Conservation (phyloP, 1,284 basidiomycete genomes). For the Vanrija humicola region DNA sequence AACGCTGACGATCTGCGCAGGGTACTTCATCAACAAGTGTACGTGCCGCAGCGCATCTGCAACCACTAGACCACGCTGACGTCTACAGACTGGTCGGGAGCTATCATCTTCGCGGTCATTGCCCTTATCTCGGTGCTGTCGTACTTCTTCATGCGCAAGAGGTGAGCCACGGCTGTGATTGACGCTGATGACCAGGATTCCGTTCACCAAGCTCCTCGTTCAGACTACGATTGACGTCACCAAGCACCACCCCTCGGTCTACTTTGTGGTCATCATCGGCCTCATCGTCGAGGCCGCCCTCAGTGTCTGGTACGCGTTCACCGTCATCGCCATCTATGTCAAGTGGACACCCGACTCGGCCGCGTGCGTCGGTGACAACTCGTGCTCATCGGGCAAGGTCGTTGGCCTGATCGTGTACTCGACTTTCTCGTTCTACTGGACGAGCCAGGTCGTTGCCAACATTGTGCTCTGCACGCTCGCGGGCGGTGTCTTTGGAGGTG, state of each 20-base stretch:
- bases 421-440: constrained; percentile 79
- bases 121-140: constrained; percentile 76
- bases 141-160: constrained; percentile 50
- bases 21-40: constrained; percentile 72
- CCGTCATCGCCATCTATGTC: constrained; percentile 56
- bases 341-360: constrained; percentile 63
- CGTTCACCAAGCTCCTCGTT: constrained; percentile 69
- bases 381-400: constrained; percentile 57
- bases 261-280: constrained; percentile 68
- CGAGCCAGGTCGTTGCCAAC: constrained; percentile 68
- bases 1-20: constrained; percentile 20
- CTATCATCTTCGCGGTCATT: constrained; percentile 66
- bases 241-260: constrained; percentile 76
- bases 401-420: constrained; percentile 71
- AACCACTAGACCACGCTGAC: neutral
- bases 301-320: constrained; percentile 56
- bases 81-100: constrained; percentile 49
- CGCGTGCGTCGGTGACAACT: constrained; percentile 21
- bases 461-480: constrained; percentile 74
- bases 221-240: constrained; percentile 74
- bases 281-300: constrained; percentile 66
- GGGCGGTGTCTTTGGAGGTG: constrained; percentile 62
- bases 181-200: constrained; percentile 56
- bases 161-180: constrained; percentile 20
- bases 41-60: neutral